phyloP scores from a whole-genome alignment of 306 rosid genomes.

The Corylus americana region DNA sequence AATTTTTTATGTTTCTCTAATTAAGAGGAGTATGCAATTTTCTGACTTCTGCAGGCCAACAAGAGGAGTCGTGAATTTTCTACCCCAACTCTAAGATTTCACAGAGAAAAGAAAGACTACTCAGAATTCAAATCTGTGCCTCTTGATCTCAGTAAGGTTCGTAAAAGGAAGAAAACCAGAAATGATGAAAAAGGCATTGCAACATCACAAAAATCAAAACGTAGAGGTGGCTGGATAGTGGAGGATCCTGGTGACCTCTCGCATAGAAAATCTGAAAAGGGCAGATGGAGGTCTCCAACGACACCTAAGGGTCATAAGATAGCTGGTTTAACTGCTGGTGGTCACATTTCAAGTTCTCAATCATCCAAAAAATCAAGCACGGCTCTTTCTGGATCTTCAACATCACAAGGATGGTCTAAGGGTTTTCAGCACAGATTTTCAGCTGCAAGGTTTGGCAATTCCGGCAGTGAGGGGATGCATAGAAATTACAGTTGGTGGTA shows the following conservation, averaged over 20 bases:
- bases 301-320: conserved; percentile 37
- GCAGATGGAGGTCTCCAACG: conserved; percentile 41
- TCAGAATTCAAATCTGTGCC: conserved; percentile 56
- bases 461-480: conserved; percentile 35
- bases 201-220: conserved; percentile 49
- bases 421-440: conserved; percentile 44
- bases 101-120: conserved; percentile 44
- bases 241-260: conserved; percentile 56
- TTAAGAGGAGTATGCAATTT: neutral
- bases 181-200: conserved; percentile 41
- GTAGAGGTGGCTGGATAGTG: conserved; percentile 49
- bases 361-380: conserved; percentile 30
- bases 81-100: conserved; percentile 38
- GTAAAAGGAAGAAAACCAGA: conserved; percentile 43
- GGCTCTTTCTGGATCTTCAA: conserved; percentile 38
- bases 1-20: neutral
- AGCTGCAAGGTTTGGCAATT: conserved; percentile 56
- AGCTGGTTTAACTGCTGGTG: conserved; percentile 31
- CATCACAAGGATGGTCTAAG: conserved; percentile 34
- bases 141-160: conserved; percentile 43
- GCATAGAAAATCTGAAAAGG: conserved; percentile 29
- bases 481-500: conserved; percentile 58
- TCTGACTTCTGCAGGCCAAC: conserved; percentile 41
- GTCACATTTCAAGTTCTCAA: conserved; percentile 37
- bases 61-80: conserved; percentile 49